Evolutionary conservation across 2,329 filamentous ascomycete species (phyloP).

Genomic region (Trichoderma sp.): DNA sequence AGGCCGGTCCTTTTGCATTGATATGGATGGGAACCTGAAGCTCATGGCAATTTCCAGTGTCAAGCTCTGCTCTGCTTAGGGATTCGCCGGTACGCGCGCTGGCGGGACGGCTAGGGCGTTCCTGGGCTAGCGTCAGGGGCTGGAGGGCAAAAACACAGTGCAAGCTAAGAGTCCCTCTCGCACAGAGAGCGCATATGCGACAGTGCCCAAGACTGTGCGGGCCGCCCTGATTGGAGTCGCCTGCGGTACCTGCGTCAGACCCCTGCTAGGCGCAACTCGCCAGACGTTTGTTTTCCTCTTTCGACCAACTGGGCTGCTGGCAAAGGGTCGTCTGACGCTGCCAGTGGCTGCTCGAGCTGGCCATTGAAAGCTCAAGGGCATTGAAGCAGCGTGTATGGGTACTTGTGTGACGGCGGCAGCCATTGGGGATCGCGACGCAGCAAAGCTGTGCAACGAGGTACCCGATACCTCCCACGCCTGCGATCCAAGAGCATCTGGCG

Average conservation of each 20-base stretch:
- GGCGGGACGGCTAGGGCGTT: slow-evolving; percentile 26
- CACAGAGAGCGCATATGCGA: neutral
- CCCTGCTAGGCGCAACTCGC: slow-evolving; percentile 24
- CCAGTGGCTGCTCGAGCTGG: neutral
- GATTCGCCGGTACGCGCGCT: slow-evolving; percentile 10
- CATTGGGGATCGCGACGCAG: neutral
- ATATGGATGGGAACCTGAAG: neutral
- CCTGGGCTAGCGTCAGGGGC: slow-evolving; percentile 34
- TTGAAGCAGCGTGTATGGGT: neutral
- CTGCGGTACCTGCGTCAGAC: slow-evolving; percentile 27
- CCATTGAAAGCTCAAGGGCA: neutral
- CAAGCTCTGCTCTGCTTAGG: neutral
- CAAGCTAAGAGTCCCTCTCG: neutral
- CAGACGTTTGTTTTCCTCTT: slow-evolving; percentile 15
- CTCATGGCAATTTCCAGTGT: slow-evolving; percentile 4
- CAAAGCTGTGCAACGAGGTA: neutral
- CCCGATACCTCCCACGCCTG: neutral
- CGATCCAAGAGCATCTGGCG: neutral
- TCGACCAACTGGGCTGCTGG: slow-evolving; percentile 3
- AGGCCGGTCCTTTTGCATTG: too few species aligned
- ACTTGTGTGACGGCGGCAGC: neutral
- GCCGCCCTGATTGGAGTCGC: neutral
- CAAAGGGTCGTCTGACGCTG: slow-evolving; percentile 7
- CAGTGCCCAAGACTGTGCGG: slow-evolving; percentile 5
- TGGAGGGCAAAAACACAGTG: slow-evolving; percentile 21